A percentile compares a stretch with the other conserved stretches of the same genome.
Evolutionary conservation across 345 rosid genomes (phyloP).

Genomic region (Murraya koenigii): DNA sequence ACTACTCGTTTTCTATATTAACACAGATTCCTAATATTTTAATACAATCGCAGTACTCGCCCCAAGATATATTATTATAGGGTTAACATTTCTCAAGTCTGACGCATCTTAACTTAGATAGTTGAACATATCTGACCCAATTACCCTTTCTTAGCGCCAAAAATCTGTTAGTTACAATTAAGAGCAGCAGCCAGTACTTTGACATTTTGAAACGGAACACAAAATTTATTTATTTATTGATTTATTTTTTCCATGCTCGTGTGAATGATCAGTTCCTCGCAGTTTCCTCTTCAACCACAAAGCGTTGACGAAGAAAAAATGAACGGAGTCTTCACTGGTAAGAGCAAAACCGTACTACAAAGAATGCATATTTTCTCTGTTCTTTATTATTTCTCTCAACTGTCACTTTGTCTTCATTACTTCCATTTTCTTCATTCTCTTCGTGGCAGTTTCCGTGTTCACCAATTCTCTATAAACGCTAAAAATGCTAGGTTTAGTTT

Average conservation of each 20-base stretch:
- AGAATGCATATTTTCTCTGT: background rate
- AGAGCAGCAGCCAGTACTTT: background rate
- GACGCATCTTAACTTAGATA: background rate
- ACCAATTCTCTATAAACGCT: background rate
- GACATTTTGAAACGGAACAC: background rate
- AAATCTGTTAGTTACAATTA: background rate
- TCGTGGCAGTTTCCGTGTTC: background rate
- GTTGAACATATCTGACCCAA: background rate
- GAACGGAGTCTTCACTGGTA: background rate
- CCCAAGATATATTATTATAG: background rate
- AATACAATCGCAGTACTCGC: background rate
- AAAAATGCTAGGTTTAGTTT: background rate
- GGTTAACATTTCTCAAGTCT: background rate
- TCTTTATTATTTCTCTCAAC: background rate
- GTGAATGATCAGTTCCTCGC: background rate
- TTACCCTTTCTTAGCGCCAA: conserved; percentile 1
- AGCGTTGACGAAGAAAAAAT: conserved; percentile 35
- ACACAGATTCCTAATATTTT: too few relatives aligned
- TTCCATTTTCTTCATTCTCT: background rate
- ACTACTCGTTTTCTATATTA: too few relatives aligned
- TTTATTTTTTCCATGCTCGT: too few relatives aligned
- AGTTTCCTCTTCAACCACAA: conserved; percentile 8
- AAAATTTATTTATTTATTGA: too few relatives aligned
- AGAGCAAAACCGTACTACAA: background rate
- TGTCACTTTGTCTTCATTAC: background rate